Conservation (phyloP, 208 protist species). For the Crithidia fasciculata region DNA sequence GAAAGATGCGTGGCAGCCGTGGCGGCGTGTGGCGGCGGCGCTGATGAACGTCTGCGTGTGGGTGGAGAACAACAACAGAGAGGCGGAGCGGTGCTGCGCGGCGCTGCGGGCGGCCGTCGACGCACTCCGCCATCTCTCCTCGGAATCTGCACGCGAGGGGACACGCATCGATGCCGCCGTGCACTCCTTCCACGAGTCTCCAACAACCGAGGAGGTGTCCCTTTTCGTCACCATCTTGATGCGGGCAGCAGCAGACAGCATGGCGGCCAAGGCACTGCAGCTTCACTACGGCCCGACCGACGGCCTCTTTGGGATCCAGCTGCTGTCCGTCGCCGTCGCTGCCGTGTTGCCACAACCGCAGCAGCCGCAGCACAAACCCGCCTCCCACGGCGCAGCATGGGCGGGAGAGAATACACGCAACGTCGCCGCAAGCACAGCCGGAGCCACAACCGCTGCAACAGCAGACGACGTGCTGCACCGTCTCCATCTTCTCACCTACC, state of each 20-base stretch:
- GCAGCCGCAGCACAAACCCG: neutral
- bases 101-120: constrained; percentile 35
- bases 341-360: constrained; percentile 9
- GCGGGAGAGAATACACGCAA: too few species aligned
- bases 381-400: too few species aligned
- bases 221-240: constrained; percentile 34
- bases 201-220: constrained; percentile 12
- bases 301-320: constrained; percentile 63
- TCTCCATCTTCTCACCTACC: constrained; percentile 16
- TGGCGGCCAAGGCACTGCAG: constrained; percentile 56
- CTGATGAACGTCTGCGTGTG: constrained; percentile 82
- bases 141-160: neutral
- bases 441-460: neutral
- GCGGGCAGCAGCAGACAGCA: constrained; percentile 44
- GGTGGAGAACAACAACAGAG: constrained; percentile 75
- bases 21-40: constrained; percentile 25
- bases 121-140: neutral
- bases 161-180: neutral
- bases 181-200: neutral
- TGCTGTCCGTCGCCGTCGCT: constrained; percentile 37
- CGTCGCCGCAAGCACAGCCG: neutral
- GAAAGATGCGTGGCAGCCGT: constrained; percentile 14
- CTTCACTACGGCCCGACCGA: constrained; percentile 61
- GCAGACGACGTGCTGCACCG: neutral
- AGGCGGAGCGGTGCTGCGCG: constrained; percentile 60